Base-by-base conservation (phyloP, 371 early-diverging fungal species). In the Conidiobolus incongruus region DNA sequence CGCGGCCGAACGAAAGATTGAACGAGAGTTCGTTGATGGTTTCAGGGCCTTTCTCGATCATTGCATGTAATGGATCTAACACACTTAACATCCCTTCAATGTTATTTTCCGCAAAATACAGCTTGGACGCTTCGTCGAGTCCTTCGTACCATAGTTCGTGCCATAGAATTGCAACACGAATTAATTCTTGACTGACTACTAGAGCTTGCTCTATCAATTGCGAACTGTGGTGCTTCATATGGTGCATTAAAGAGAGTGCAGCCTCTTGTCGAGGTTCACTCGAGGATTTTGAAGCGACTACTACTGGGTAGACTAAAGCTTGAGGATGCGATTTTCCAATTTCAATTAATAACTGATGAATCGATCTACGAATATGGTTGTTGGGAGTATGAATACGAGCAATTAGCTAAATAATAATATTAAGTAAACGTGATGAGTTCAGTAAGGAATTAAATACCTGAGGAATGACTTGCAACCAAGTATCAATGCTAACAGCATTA, bases 101-200 rank as follows among this genome's bases (percentile, higher is more conserved):
- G 50, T 92, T 84, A 38, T 75, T 75, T 22, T 88, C 81, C 20
- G 75, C 78, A 55, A 80, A 89, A 50, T 85, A 93, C 11, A 80
- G 63, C 31, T 82, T 55, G 0, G 86, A 86, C 0, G 93, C 91
- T 48, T 89, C 90, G 52, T 88, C 87, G 12, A 97, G 58, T 2
- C 90, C 90, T 51, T 95, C 91, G 44, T 81, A 80, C 96, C 98
- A 97, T 86, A 89, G 79, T 62, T 97, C 98, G 41, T 89, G 87
- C 87, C 92, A 90, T 29, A 93, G 53, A 44, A 94, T 84, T 13
- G 98, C 90, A 12, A 92, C 89, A 20, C 96, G 80, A 49, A 95
- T 92, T 13, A 97, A 76, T 47, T 97, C 98, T 52, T 89, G 83
- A 55, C 88, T 84, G 31, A 97, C 95, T 38, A 95, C 60, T 21